Evolutionary conservation across 768 basidiomycete genomes (phyloP), one percentile per base, ranked within the genome.

Genomic region (Russula brevipes): DNA sequence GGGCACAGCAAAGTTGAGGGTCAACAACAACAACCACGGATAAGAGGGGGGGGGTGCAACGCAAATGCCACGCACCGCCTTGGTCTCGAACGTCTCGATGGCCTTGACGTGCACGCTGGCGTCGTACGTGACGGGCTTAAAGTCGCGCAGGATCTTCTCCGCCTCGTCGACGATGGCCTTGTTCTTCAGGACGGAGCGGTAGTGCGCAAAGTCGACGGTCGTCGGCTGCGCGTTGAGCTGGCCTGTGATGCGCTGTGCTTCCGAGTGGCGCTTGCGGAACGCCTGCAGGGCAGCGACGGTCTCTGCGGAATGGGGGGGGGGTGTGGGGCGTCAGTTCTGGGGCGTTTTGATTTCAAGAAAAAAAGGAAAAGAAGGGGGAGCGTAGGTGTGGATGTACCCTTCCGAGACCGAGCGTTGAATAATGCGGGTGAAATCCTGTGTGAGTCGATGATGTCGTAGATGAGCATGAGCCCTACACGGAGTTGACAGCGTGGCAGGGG

Each of bases 81-180:
- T 97, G 65, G 85, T 81, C 82, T 98, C 92, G 75, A 99, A 99
- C 54, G 92, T 87, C 73, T 96, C 94, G 70, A 99, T 97, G 50
- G 92, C 94, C 78, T 94, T 96, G 76, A 97, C 73, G 76, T 95
- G 91, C 58, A 90, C 81, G 69, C 76, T 78, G 62, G 94, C 89
- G 72, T 99, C 96, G 76, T 98, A 98, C 2, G 91, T 89, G 57
- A 93, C 87, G 41, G 97, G 92, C 78, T 96, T 97, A 82, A 97
- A 98, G 39, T 85, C 84, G 64, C 81, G 86, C 70, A 97, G 74
- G 57, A 88, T 75, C 78, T 93, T 95, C 82, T 98, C 95, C 11
- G 89, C 90, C 75, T 97, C 91, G 70, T 92, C 89, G 57, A 98
- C 86, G 67, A 98, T 82, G 56, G 85, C 86, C 75, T 90, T 86